phyloP scores from a whole-genome alignment of 2,329 filamentous ascomycete genomes.

The Pseudogymnoascus sp. region DNA sequence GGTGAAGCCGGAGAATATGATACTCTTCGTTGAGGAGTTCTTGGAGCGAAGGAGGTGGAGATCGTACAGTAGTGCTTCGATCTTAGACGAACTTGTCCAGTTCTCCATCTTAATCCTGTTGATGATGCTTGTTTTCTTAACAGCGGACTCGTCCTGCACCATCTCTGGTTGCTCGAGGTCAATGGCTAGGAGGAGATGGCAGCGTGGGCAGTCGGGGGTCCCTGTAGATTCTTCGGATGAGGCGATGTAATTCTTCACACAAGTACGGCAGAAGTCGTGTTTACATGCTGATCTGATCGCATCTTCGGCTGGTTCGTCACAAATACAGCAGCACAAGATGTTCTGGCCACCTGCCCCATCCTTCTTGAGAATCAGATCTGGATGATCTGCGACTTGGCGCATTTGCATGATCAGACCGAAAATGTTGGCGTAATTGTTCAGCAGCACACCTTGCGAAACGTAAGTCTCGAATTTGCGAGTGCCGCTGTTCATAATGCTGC shows the following conservation, averaged over 20 bases:
- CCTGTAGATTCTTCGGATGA: slow-evolving; percentile 61
- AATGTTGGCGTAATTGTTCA: slow-evolving; percentile 98
- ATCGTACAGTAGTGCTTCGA: slow-evolving; percentile 91
- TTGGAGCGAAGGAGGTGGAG: slow-evolving; percentile 86
- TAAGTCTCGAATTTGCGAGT: slow-evolving; percentile 91
- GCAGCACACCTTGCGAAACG: slow-evolving; percentile 83
- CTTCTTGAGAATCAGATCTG: slow-evolving; percentile 88
- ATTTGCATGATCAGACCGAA: slow-evolving; percentile 99
- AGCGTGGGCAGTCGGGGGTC: slow-evolving; percentile 72
- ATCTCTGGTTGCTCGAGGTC: slow-evolving; percentile 94
- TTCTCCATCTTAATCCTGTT: slow-evolving; percentile 98
- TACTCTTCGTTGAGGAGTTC: slow-evolving; percentile 90
- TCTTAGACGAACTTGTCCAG: slow-evolving; percentile 97
- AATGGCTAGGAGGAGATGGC: slow-evolving; percentile 82
- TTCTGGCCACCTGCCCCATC: slow-evolving; percentile 81
- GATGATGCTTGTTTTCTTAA: slow-evolving; percentile 96
- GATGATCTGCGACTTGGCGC: slow-evolving; percentile 95
- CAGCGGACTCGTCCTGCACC: slow-evolving; percentile 75
- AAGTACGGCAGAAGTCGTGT: slow-evolving; percentile 84
- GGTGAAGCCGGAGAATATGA: slow-evolving; percentile 96
- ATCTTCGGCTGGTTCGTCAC: slow-evolving; percentile 92
- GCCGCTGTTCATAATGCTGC: slow-evolving; percentile 89
- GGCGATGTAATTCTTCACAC: slow-evolving; percentile 71
- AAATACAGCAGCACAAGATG: slow-evolving; percentile 84
- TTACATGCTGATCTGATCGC: slow-evolving; percentile 86